Evolutionary conservation across 305 asterid species (phyloP), one percentile per base, ranked within the genome.

Genomic region (Plantago coronopus): DNA sequence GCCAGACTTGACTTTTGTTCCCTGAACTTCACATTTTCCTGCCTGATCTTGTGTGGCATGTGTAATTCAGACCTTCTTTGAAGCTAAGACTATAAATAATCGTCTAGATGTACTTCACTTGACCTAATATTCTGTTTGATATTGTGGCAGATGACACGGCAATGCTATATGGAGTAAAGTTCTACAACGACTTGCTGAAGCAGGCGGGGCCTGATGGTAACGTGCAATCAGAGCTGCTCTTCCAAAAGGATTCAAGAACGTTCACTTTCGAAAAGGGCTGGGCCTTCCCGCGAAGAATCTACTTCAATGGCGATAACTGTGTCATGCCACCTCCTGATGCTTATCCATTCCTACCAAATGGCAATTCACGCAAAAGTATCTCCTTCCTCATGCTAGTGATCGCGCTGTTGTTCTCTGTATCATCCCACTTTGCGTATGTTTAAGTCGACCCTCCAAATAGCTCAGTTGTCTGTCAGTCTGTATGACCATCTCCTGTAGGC

Each of bases 321-420:
- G 87, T 81, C 17, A 88, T 85, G 95, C 93, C 96, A 5, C 85
- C 94, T 40, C 90, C 96, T 0, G 89, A 89, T 42, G 78, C 77
- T 11, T 89, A 86, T 63, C 94, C 94, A 0, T 76, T 71, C 58
- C 79, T 84, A 48, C 94, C 94, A 21, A 88, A 79, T 44, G 69
- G 79, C 43, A 37, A 70, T 64, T 46, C 57, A 2, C 76, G 74
- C 13, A 57, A 42, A 59, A 70, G 67, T 8, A 12, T 72, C 75
- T 70, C 86, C 37, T 65, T 74, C 18, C 29, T 76, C 40, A 40
- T 66, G 63, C 69, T 81, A 57, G 31, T 65, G 29, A 54, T 74
- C 63, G 20, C 79, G 29, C 67, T 82, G 7, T 43, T 81, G 51
- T 61, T 67, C 17, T 57, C 83, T 21, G 17, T 72, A 62, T 63